A percentile compares a stretch with the other conserved stretches of the same genome.
These are phyloP conservation scores for Omphalotus guepiniiformis DNA, from an alignment of 768 basidiomycete genomes.

Conservation along the genomic window DNA sequence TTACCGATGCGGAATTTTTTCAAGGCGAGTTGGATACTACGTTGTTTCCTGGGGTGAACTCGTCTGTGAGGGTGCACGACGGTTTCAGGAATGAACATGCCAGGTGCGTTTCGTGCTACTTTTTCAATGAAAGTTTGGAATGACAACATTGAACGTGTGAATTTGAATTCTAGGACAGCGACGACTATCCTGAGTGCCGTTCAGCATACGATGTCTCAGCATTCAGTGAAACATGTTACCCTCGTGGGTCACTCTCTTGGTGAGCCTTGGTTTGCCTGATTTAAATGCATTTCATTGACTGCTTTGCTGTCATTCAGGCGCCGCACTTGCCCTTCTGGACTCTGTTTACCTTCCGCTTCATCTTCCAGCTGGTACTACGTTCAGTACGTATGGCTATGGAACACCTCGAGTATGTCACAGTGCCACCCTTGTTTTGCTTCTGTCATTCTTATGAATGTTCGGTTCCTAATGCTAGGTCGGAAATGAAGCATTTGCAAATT, in stretches of 20 bases:
- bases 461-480: no score
- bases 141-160: slow-evolving; percentile 34
- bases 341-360: slow-evolving; percentile 51
- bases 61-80: slow-evolving; percentile 36
- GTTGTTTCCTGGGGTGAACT: slow-evolving; percentile 43
- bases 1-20: slow-evolving; percentile 39
- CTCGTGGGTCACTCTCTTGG: slow-evolving; percentile 38
- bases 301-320: slow-evolving; percentile 22
- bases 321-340: slow-evolving; percentile 41
- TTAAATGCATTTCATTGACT: not conserved
- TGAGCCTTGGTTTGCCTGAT: not conserved
- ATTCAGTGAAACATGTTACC: slow-evolving; percentile 20
- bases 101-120: slow-evolving; percentile 27
- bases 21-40: slow-evolving; percentile 26
- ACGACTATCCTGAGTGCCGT: slow-evolving; percentile 24
- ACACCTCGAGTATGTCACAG: slow-evolving; percentile 33
- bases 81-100: slow-evolving; percentile 47
- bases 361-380: slow-evolving; percentile 32
- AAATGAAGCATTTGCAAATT: slow-evolving; percentile 55
- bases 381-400: slow-evolving; percentile 37
- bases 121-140: slow-evolving; percentile 24
- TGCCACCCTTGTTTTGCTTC: not conserved
- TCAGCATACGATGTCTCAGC: slow-evolving; percentile 16
- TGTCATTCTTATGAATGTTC: slow-evolving; percentile 23
- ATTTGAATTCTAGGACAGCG: slow-evolving; percentile 23